Conservation (phyloP, 192 early-diverging fungal species). For the Backusella luteola region DNA sequence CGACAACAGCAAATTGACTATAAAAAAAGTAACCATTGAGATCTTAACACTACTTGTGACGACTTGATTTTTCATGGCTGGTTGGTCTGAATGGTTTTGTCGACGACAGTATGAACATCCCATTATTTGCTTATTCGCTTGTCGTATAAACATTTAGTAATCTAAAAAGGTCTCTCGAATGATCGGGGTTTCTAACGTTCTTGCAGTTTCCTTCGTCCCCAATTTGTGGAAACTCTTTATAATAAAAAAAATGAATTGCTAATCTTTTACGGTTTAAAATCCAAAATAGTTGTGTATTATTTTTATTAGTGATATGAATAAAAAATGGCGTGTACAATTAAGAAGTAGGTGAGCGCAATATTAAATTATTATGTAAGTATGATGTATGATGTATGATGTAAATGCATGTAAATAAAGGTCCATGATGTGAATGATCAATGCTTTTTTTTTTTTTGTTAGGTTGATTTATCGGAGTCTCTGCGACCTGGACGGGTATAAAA, state of each 20-base stretch:
- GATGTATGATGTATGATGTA: background rate
- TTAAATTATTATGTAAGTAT: background rate
- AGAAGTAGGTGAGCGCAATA: background rate
- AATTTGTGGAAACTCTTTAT: background rate
- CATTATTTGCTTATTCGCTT: too few relatives aligned
- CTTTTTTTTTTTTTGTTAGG: constrained; percentile 15
- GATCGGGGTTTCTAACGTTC: background rate
- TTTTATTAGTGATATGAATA: background rate
- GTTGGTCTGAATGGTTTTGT: too few relatives aligned
- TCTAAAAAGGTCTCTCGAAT: background rate
- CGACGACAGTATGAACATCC: too few relatives aligned
- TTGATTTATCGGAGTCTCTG: constrained; percentile 18
- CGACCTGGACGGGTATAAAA: constrained; percentile 30
- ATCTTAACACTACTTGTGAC: too few relatives aligned
- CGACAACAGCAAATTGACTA: background rate
- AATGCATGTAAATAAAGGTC: background rate
- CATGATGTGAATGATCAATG: background rate
- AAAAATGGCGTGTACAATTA: background rate
- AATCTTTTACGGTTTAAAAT: background rate
- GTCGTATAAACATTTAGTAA: too few relatives aligned
- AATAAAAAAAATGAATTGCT: background rate
- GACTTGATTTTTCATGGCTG: too few relatives aligned
- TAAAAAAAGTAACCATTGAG: too few relatives aligned
- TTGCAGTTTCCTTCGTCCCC: background rate
- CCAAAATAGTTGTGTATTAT: background rate